Evolutionary conservation across 441 rosid species (phyloP).

Genomic region (Brassica balearica): DNA sequence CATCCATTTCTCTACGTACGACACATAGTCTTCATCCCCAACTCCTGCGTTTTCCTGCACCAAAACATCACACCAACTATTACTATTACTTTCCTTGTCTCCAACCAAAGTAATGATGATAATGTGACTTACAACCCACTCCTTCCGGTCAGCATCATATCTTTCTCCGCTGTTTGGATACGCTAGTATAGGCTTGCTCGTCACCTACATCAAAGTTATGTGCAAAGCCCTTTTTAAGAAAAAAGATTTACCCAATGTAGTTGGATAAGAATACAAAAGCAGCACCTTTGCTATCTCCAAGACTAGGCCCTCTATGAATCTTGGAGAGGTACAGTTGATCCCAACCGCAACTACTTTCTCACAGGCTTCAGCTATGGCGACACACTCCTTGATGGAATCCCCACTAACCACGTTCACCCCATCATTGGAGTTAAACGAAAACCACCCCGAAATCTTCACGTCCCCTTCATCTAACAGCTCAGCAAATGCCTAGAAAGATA

Average conservation of each 20-base stretch:
- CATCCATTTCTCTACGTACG: conserved; percentile 73
- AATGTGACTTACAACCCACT: conserved; percentile 79
- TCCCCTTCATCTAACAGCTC: conserved; percentile 78
- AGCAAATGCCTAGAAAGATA: conserved; percentile 57
- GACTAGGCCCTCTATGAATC: conserved; percentile 73
- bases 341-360: conserved; percentile 78
- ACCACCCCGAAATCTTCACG: conserved; percentile 78
- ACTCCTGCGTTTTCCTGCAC: conserved; percentile 82
- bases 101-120: not conserved
- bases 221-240: conserved; percentile 3
- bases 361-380: conserved; percentile 71
- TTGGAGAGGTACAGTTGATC: conserved; percentile 93
- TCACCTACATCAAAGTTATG: conserved; percentile 55
- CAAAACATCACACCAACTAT: not conserved
- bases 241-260: not conserved
- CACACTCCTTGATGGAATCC: conserved; percentile 73
- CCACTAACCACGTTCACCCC: conserved; percentile 84
- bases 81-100: not conserved
- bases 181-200: conserved; percentile 76
- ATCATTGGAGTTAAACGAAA: conserved; percentile 86
- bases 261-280: not conserved
- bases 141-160: conserved; percentile 70
- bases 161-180: conserved; percentile 93
- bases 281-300: conserved; percentile 63
- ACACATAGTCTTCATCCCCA: conserved; percentile 75